phyloP scores from a whole-genome alignment of 768 basidiomycete species.

The Kockovaella imperatae region DNA sequence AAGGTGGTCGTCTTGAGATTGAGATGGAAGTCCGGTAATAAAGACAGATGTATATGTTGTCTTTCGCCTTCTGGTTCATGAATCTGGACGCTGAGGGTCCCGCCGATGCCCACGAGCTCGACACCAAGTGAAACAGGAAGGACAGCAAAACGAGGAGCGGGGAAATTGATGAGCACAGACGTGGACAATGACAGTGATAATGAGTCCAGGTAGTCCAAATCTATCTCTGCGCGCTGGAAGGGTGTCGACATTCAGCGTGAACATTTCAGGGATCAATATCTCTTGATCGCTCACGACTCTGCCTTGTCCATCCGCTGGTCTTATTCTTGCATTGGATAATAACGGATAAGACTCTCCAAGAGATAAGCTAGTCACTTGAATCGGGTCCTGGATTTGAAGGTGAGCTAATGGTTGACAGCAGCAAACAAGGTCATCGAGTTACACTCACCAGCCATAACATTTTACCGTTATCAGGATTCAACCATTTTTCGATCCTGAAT shows the following conservation, averaged over 20 bases:
- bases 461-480: conserved; percentile 67
- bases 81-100: conserved; percentile 49
- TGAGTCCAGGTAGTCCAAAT: conserved; percentile 74
- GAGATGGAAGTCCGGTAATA: conserved; percentile 79
- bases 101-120: conserved; percentile 76
- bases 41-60: conserved; percentile 63
- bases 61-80: conserved; percentile 44
- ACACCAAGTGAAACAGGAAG: conserved; percentile 63
- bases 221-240: conserved; percentile 67
- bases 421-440: conserved; percentile 25
- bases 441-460: conserved; percentile 49
- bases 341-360: conserved; percentile 73
- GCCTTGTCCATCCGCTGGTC: conserved; percentile 47
- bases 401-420: not conserved
- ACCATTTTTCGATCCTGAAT: conserved; percentile 66
- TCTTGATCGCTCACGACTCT: conserved; percentile 36
- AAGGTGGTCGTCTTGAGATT: conserved; percentile 81
- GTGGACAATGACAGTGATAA: conserved; percentile 56
- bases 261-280: too few species aligned
- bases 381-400: conserved; percentile 58
- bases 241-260: not conserved
- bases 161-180: conserved; percentile 47
- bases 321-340: conserved; percentile 61
- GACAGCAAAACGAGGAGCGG: conserved; percentile 48
- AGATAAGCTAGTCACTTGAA: conserved; percentile 74